phyloP scores from a whole-genome alignment of 441 rosid species.

The Pelargonium citronellum region DNA sequence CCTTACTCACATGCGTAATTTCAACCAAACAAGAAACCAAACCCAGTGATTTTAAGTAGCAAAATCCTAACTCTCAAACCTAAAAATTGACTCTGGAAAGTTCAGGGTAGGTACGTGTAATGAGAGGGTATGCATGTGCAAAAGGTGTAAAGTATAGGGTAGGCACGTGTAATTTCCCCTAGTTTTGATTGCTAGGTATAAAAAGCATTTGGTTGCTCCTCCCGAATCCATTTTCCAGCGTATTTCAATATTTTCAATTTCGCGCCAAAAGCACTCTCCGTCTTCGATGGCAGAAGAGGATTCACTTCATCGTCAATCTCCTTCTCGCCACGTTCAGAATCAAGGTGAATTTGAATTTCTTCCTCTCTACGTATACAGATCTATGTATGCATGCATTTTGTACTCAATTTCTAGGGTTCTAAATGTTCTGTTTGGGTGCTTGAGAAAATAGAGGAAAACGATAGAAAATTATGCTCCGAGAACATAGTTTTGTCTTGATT shows the following conservation, averaged over 20 bases:
- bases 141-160: too few species aligned
- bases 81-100: too few species aligned
- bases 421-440: background rate
- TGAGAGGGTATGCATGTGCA: too few species aligned
- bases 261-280: background rate
- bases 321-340: background rate
- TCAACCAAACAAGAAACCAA: too few species aligned
- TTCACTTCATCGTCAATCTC: slow-evolving; percentile 1
- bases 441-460: background rate
- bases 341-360: background rate
- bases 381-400: background rate
- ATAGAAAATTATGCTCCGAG: background rate
- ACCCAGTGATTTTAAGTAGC: too few species aligned
- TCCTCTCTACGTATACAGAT: background rate
- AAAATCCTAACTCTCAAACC: too few species aligned
- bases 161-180: too few species aligned
- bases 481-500: background rate
- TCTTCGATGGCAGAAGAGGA: background rate
- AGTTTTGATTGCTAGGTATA: too few species aligned
- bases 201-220: too few species aligned
- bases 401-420: background rate
- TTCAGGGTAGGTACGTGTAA: too few species aligned
- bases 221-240: background rate
- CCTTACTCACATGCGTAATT: too few species aligned
- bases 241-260: background rate